Base-by-base conservation (phyloP, 257 asterid species). In the Fraxinus americana region DNA sequence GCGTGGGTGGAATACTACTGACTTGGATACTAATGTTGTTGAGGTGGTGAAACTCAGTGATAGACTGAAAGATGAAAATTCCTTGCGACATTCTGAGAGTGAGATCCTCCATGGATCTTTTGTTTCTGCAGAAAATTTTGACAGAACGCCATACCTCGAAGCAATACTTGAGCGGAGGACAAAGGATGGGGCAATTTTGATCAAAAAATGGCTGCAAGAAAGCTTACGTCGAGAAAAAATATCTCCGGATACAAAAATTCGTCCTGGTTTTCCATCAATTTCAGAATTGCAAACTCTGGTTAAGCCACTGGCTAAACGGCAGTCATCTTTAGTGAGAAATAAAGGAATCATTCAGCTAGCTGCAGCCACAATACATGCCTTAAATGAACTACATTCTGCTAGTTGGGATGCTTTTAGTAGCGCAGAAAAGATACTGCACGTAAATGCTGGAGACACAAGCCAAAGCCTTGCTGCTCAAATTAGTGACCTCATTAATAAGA, bases 401-500 rank as follows among this genome's bases (percentile, higher is more conserved):
- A 89, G 85, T 75, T 96, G 97, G 97, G 97, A 91, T 82, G 99
- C 97, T 71, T 93, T 93, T 84, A 89, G 63, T 69, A 93, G 98
- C 63, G 98, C 98, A 2, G 98, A 96, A 93, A 96, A 89, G 88
- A 93, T 93, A 78, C 78, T 96, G 82, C 90, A 93, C 32, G 97
- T 92, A 75, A 96, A 92, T 87, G 96, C 98, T 74, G 92, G 92
- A 29, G 99, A 96, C 72, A 85, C 97, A 36, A 93, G 92, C 92
- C 99, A 96, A 79, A 93, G 91, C 87, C 98, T 96, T 73, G 97
- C 99, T 79, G 92, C 99, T 81, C 99, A 94, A 89, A 90, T 96
- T 78, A 86, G 92, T 68, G 99, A 96, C 86, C 97, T 96, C 84
- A 89, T 93, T 75, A 96, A 91, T 65, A 96, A 93, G 86, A 89